Conservation (phyloP, 1,139 yeast species). For the Nakaseomyces bracarensis region DNA sequence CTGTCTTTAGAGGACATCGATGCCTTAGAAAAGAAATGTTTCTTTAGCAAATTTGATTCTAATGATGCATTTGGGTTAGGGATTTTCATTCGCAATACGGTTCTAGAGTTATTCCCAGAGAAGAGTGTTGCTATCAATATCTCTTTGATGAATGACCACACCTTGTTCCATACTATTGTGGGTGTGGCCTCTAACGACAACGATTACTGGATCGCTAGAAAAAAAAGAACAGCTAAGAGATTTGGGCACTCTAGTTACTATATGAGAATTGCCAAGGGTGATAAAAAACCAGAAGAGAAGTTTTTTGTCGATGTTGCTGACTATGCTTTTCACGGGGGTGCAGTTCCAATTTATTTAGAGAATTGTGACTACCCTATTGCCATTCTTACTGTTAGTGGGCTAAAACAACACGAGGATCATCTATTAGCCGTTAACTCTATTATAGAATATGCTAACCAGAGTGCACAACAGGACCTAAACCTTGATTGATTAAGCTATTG, state of each 20-base stretch:
- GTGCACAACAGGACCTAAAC: conserved; percentile 7
- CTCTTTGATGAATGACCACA: conserved; percentile 42
- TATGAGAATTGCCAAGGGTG: conserved; percentile 41
- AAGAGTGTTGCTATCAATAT: conserved; percentile 45
- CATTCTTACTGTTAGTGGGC: conserved; percentile 53
- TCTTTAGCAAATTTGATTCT: conserved; percentile 17
- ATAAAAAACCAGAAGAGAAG: conserved; percentile 31
- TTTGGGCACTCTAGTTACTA: conserved; percentile 48
- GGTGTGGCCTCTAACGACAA: conserved; percentile 40
- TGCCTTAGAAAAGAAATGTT: conserved; percentile 15
- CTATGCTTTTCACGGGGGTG: conserved; percentile 58
- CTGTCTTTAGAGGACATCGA: conserved; percentile 18
- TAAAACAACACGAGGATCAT: conserved; percentile 32
- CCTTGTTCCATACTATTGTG: conserved; percentile 42
- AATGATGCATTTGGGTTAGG: conserved; percentile 26
- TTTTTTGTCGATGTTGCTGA: conserved; percentile 38
- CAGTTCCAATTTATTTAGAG: conserved; percentile 45
- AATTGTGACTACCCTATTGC: conserved; percentile 43
- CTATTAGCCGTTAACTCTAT: conserved; percentile 21
- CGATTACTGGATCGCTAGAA: conserved; percentile 52
- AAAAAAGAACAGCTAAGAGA: conserved; percentile 44
- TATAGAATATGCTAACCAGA: conserved; percentile 11
- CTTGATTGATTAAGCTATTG: conserved; percentile 7
- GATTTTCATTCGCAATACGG: conserved; percentile 17
- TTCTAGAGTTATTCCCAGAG: conserved; percentile 19